Evolutionary conservation across 176 grass and related monocot genomes (phyloP).

Genomic region (Ensete glaucum): DNA sequence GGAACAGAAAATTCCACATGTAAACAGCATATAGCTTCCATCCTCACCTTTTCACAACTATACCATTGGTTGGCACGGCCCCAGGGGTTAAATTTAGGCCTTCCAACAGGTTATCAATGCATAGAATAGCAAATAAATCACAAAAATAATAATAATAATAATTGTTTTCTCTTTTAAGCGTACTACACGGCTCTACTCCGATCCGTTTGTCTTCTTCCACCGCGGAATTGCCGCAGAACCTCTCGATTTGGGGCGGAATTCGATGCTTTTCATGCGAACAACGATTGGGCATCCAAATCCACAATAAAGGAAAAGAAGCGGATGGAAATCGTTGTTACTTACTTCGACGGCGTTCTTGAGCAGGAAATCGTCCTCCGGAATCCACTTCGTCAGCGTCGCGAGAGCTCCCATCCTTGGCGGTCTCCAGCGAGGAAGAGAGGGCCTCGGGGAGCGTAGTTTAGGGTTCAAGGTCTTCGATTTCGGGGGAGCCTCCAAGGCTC

Average conservation of each 20-base stretch:
- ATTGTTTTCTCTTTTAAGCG: too few relatives aligned
- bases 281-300: neutral
- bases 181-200: too few relatives aligned
- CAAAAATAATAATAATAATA: too few relatives aligned
- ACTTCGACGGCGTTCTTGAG: slow-evolving; percentile 27
- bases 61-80: too few relatives aligned
- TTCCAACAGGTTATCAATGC: too few relatives aligned
- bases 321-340: neutral
- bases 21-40: too few relatives aligned
- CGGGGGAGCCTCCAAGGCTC: neutral
- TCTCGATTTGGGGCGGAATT: neutral
- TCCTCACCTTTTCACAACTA: too few relatives aligned
- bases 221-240: neutral
- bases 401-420: slow-evolving; percentile 16
- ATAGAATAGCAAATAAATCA: too few relatives aligned
- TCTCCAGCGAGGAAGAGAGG: neutral
- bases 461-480: neutral
- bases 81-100: too few relatives aligned
- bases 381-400: slow-evolving; percentile 4
- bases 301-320: neutral
- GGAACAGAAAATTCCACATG: too few relatives aligned
- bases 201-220: too few relatives aligned
- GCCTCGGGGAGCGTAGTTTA: neutral
- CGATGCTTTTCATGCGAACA: neutral
- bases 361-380: slow-evolving; percentile 14